Percentiles rank a stretch among this genome's conserved stretches.
phyloP scores from a whole-genome alignment of 345 rosid genomes.

The Ricinus communis region DNA sequence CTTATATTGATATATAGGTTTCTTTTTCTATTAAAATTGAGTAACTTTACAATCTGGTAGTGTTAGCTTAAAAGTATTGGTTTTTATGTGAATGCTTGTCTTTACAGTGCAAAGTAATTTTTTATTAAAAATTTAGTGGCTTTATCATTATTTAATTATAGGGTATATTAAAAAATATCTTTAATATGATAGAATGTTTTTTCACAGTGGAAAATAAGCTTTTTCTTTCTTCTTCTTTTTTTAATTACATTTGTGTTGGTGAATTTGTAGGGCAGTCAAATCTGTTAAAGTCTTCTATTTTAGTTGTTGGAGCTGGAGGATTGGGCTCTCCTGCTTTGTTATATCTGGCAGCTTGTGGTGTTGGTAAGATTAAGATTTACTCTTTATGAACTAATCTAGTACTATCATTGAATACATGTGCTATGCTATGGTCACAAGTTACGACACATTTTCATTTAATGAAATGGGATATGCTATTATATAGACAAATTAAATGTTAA shows the following conservation, averaged over 20 bases:
- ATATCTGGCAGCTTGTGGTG: constrained; percentile 91
- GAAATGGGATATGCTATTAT: background rate
- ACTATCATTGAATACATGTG: background rate
- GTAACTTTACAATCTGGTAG: too few species aligned
- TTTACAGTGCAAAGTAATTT: background rate
- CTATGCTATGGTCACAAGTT: background rate
- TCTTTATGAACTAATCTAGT: background rate
- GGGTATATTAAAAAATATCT: background rate
- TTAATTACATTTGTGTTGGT: background rate
- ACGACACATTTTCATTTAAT: background rate
- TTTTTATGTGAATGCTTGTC: too few species aligned
- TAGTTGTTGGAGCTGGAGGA: constrained; percentile 96
- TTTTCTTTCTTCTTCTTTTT: too few species aligned
- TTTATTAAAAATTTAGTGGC: background rate
- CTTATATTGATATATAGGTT: background rate
- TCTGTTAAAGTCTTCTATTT: constrained; percentile 70
- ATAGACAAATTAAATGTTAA: background rate
- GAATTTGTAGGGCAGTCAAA: constrained; percentile 62
- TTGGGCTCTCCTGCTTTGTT: constrained; percentile 85
- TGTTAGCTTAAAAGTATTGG: too few species aligned
- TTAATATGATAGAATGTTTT: background rate
- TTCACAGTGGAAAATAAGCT: too few species aligned
- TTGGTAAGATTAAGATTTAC: constrained; percentile 44
- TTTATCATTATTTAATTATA: background rate
- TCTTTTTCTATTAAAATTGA: too few species aligned